Conservation (phyloP, 305 asterid species). For the Lippia alba region DNA sequence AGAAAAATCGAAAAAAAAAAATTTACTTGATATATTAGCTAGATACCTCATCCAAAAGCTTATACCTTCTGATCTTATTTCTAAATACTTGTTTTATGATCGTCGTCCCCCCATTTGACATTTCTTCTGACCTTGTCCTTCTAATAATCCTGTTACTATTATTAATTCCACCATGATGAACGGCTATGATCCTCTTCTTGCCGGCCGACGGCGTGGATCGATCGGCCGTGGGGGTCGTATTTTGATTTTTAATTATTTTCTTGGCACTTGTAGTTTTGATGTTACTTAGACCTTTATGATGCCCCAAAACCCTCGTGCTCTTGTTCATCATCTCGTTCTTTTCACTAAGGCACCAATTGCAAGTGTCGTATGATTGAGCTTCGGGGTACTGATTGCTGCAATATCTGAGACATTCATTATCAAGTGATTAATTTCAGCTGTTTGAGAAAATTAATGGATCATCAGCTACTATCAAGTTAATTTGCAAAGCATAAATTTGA, state of each 20-base stretch:
- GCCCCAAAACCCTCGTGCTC: slow-evolving; percentile 35
- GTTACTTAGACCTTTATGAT: slow-evolving; percentile 20
- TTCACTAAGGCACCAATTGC: slow-evolving; percentile 74
- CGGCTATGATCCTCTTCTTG: slow-evolving; percentile 43
- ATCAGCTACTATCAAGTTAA: too few species aligned
- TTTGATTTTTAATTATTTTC: slow-evolving; percentile 50
- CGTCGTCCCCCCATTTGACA: slow-evolving; percentile 39
- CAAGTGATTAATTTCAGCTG: too few species aligned
- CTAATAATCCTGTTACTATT: slow-evolving; percentile 36
- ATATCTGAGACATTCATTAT: slow-evolving; percentile 30
- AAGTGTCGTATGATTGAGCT: slow-evolving; percentile 47
- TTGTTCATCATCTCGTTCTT: slow-evolving; percentile 42
- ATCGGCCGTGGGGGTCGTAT: slow-evolving; percentile 33
- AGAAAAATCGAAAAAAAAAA: too few species aligned
- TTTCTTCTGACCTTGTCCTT: slow-evolving; percentile 57
- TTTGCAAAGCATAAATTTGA: too few species aligned
- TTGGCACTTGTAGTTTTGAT: slow-evolving; percentile 2
- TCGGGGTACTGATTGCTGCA: slow-evolving; percentile 74
- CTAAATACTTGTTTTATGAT: slow-evolving; percentile 50
- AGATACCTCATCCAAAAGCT: slow-evolving; percentile 75
- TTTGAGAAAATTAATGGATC: too few species aligned
- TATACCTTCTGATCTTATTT: slow-evolving; percentile 73
- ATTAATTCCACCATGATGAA: slow-evolving; percentile 20
- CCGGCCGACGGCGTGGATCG: slow-evolving; percentile 40
- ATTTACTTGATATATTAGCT: slow-evolving; percentile 20